Conservation (phyloP, 2,329 filamentous ascomycete species). For the Cyclaneusma minus region DNA sequence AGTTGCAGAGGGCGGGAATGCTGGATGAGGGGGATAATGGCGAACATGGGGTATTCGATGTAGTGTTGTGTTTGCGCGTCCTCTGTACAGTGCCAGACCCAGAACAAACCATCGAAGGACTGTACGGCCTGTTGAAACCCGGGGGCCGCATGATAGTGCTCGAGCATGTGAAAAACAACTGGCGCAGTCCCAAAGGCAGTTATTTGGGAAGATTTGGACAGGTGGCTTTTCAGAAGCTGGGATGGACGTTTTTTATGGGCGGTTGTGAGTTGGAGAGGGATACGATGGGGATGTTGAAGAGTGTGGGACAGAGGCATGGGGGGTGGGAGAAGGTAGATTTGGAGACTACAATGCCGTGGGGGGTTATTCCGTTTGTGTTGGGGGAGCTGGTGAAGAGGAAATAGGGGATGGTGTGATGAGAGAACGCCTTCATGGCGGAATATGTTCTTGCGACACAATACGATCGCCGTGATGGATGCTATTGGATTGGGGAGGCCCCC, state of each 20-base stretch:
- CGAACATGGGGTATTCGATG: conserved; percentile 1
- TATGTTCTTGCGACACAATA: no score
- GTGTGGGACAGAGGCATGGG: conserved; percentile 10
- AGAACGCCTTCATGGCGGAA: no score
- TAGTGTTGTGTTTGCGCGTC: conserved; percentile 1
- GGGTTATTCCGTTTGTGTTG: conserved; percentile 12
- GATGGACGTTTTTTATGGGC: conserved; percentile 13
- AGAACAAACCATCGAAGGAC: conserved; percentile 10
- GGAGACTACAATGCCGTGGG: conserved; percentile 9
- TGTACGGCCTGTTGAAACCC: conserved; percentile 13
- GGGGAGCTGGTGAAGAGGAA: conserved; percentile 14
- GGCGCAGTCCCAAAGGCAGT: conserved; percentile 2
- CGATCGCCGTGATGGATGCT: no score
- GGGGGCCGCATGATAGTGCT: conserved; percentile 15
- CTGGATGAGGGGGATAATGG: background rate
- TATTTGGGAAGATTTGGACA: background rate
- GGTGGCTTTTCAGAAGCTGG: conserved; percentile 5
- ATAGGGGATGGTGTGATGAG: no score
- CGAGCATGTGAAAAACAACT: conserved; percentile 14
- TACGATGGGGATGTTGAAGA: conserved; percentile 14
- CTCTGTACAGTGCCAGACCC: conserved; percentile 13
- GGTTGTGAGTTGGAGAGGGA: conserved; percentile 13
- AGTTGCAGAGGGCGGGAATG: no score
- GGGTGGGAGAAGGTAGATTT: conserved; percentile 14
- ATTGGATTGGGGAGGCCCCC: no score